These are phyloP conservation scores for Penicillium sp. DNA, from an alignment of 2,329 filamentous ascomycete species.

Conservation along the genomic window DNA sequence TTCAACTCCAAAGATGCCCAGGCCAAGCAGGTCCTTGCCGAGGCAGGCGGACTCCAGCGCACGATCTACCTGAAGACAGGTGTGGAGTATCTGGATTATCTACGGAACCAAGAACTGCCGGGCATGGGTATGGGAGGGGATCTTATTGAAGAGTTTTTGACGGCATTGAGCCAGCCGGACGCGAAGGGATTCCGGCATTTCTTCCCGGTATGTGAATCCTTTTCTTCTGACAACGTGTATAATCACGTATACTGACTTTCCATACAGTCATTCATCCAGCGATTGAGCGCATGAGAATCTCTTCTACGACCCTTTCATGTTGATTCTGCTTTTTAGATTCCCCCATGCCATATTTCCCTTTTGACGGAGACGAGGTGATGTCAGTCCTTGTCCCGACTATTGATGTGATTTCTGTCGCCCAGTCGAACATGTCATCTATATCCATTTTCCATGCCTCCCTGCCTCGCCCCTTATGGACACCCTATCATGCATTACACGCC, in stretches of 20 bases:
- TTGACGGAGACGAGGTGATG: conserved; percentile 23
- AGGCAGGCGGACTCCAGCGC: conserved; percentile 85
- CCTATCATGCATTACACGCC: conserved; percentile 8
- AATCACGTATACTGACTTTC: conserved; percentile 6
- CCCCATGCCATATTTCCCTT: conserved; percentile 23
- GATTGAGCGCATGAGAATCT: conserved; percentile 43
- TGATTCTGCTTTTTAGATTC: conserved; percentile 28
- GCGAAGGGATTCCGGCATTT: conserved; percentile 49
- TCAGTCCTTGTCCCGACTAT: conserved; percentile 13
- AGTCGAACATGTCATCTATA: conserved; percentile 11
- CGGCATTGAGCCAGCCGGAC: conserved; percentile 46
- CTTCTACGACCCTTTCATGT: conserved; percentile 17
- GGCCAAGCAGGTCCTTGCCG: conserved; percentile 80
- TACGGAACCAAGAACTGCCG: conserved; percentile 47
- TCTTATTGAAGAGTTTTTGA: conserved; percentile 49
- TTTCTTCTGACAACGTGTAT: not conserved
- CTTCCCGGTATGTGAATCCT: conserved; percentile 43
- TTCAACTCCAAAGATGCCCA: conserved; percentile 89
- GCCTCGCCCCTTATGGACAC: conserved; percentile 15
- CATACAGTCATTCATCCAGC: conserved; percentile 44
- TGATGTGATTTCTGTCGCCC: conserved; percentile 6
- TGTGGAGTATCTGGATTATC: conserved; percentile 66
- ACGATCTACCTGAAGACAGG: conserved; percentile 90
- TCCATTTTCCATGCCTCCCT: conserved; percentile 1
- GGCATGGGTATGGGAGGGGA: conserved; percentile 49